phyloP scores from a whole-genome alignment of 768 basidiomycete genomes.

The Rhodotorula graminis region DNA sequence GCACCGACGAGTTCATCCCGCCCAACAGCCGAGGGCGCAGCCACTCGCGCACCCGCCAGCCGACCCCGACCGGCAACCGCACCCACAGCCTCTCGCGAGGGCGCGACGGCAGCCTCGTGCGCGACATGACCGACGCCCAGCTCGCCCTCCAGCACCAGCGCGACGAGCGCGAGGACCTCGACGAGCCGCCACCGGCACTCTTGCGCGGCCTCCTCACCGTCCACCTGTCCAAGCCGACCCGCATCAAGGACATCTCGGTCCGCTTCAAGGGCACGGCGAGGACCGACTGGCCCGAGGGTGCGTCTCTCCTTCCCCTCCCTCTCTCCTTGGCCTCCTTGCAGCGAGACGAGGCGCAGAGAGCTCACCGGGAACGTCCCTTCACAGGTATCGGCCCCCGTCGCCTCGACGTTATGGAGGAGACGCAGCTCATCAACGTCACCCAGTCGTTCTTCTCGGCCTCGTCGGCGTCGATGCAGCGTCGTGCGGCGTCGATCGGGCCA shows the following conservation, averaged over 20 bases:
- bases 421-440: slow-evolving; percentile 65
- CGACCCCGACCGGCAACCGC: slow-evolving; percentile 4
- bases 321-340: neutral
- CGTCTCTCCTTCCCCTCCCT: slow-evolving; percentile 39
- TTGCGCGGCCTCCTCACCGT: slow-evolving; percentile 65
- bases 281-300: slow-evolving; percentile 84
- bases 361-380: neutral
- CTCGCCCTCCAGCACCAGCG: neutral
- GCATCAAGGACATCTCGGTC: slow-evolving; percentile 78
- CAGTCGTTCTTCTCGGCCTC: slow-evolving; percentile 69
- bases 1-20: slow-evolving; percentile 9
- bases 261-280: slow-evolving; percentile 66
- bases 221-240: slow-evolving; percentile 67
- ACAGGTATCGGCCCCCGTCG: slow-evolving; percentile 65
- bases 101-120: slow-evolving; percentile 12
- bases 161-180: slow-evolving; percentile 4
- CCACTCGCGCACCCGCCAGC: slow-evolving; percentile 10
- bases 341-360: too few relatives aligned
- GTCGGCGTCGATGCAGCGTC: slow-evolving; percentile 50
- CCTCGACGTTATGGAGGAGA: slow-evolving; percentile 72
- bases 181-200: slow-evolving; percentile 52
- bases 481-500: slow-evolving; percentile 55
- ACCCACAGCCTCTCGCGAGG: slow-evolving; percentile 14
- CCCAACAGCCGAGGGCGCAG: slow-evolving; percentile 27
- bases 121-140: slow-evolving; percentile 18